Evolutionary conservation across 306 rosid species (phyloP).

Genomic region (Oemleria cerasiformis): DNA sequence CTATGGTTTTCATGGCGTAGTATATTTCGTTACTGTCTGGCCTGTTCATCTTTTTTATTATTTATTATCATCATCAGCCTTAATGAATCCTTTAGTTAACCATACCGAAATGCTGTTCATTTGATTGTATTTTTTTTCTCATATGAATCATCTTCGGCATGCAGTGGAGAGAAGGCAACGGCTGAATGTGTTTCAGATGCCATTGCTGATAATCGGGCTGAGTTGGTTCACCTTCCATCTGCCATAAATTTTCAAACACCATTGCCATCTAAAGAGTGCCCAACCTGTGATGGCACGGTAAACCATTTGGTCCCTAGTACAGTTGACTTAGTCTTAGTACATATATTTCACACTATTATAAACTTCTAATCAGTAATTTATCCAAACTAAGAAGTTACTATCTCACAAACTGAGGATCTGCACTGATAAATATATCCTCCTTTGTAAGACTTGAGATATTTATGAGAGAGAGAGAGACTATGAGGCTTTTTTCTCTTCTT

Average conservation of each 20-base stretch:
- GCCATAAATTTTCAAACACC: slow-evolving; percentile 57
- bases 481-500: not conserved
- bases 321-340: not conserved
- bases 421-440: not conserved
- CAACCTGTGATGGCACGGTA: slow-evolving; percentile 94
- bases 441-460: not conserved
- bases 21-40: not conserved
- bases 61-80: not conserved
- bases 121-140: slow-evolving; percentile 21
- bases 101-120: not conserved
- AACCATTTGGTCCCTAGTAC: slow-evolving; percentile 1
- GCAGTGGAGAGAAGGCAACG: slow-evolving; percentile 90
- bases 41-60: no score
- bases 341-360: not conserved
- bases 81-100: slow-evolving; percentile 6
- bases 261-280: slow-evolving; percentile 90
- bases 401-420: slow-evolving; percentile 6
- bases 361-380: not conserved
- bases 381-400: not conserved
- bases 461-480: not conserved
- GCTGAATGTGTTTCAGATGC: slow-evolving; percentile 87
- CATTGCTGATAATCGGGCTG: slow-evolving; percentile 72
- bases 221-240: slow-evolving; percentile 86
- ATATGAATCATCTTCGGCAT: slow-evolving; percentile 23
- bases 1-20: not conserved